Conservation (phyloP, 2,329 filamentous ascomycete genomes). For the Hypoxylon sp. region DNA sequence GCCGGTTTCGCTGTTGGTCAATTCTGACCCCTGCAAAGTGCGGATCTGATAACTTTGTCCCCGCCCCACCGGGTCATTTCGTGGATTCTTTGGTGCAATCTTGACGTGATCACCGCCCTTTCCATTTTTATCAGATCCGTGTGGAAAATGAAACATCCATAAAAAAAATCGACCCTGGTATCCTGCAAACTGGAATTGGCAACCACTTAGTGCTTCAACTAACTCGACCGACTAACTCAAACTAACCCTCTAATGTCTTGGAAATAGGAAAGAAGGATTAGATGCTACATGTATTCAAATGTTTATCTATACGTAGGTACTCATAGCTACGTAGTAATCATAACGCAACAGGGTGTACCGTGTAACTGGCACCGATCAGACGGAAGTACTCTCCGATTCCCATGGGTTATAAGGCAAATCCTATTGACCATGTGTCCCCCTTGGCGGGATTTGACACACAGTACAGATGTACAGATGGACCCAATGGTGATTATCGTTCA, state of each 20-base stretch:
- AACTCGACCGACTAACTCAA: not conserved
- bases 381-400: not conserved
- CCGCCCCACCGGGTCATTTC: constrained; percentile 25
- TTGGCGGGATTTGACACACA: constrained; percentile 28
- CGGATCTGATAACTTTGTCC: constrained; percentile 53
- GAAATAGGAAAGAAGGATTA: not conserved
- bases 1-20: constrained; percentile 37
- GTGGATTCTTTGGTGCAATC: constrained; percentile 8
- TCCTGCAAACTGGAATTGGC: constrained; percentile 6
- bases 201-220: not conserved
- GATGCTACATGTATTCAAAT: not conserved
- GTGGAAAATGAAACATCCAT: constrained; percentile 43
- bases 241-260: not conserved
- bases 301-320: not conserved
- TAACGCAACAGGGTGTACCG: constrained; percentile 19
- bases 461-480: constrained; percentile 21
- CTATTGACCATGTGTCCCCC: constrained; percentile 29
- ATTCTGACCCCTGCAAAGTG: constrained; percentile 40
- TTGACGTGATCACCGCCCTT: constrained; percentile 42
- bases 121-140: constrained; percentile 40
- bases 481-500: constrained; percentile 28
- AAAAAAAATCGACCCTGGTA: not conserved
- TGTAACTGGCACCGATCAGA: constrained; percentile 9
- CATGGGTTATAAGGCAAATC: not conserved
- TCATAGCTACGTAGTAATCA: constrained; percentile 3